These are phyloP conservation scores for Dujonia santamariae DNA, from an alignment of 1,139 yeast genomes.

Conservation along the genomic window DNA sequence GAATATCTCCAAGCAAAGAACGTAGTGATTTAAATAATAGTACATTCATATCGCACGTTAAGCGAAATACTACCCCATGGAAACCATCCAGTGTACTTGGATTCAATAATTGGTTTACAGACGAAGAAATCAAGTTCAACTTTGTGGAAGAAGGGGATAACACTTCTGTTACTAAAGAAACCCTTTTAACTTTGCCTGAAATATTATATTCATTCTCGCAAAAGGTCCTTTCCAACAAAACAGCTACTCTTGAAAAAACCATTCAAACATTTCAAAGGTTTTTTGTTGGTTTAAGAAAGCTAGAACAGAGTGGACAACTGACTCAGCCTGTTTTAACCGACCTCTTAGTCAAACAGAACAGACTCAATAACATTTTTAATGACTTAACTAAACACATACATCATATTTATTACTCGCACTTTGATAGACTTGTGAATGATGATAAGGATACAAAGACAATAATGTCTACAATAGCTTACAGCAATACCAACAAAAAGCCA, in stretches of 20 bases:
- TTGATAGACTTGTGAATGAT: slow-evolving; percentile 4
- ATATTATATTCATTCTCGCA: neutral
- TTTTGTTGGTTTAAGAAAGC: slow-evolving; percentile 2
- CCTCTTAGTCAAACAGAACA: neutral
- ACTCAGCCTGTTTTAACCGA: neutral
- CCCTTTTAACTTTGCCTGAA: slow-evolving; percentile 2
- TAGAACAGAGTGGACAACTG: neutral
- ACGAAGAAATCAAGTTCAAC: slow-evolving; percentile 13
- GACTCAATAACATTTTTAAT: neutral
- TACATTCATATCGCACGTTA: neutral
- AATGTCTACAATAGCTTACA: slow-evolving; percentile 1
- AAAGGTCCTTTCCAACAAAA: neutral
- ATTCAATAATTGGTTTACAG: slow-evolving; percentile 28
- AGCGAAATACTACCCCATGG: no score
- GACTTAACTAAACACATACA: slow-evolving; percentile 1
- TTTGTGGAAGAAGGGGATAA: neutral
- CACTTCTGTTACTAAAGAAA: no score
- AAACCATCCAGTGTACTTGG: slow-evolving; percentile 26
- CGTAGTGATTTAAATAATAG: slow-evolving; percentile 12
- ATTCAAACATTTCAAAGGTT: slow-evolving; percentile 3
- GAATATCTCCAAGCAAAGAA: no score
- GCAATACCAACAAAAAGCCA: neutral
- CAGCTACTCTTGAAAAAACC: neutral
- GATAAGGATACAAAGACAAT: slow-evolving; percentile 4
- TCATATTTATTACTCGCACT: slow-evolving; percentile 1